phyloP scores from a whole-genome alignment of 2,329 filamentous ascomycete species.

The Phoma sp. region DNA sequence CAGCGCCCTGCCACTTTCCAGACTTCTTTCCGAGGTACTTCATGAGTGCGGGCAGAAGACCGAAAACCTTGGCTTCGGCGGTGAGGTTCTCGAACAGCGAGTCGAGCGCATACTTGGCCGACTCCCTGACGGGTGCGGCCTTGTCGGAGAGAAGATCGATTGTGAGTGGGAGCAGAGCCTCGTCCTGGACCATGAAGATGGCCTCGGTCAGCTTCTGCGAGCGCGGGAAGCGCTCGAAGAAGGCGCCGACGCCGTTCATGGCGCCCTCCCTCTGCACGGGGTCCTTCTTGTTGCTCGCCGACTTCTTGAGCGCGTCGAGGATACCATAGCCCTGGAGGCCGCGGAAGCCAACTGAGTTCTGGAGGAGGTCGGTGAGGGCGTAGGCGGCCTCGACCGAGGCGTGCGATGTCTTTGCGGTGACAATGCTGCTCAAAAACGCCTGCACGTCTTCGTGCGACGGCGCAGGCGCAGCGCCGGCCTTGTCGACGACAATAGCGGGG shows the following conservation, averaged over 20 bases:
- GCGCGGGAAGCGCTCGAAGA: constrained; percentile 88
- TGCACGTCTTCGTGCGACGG: constrained; percentile 57
- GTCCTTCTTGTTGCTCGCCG: constrained; percentile 92
- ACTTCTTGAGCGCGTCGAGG: constrained; percentile 73
- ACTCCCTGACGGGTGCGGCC: constrained; percentile 84
- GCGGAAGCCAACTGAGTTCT: constrained; percentile 70
- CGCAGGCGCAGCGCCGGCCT: constrained; percentile 50
- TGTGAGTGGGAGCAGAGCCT: constrained; percentile 73
- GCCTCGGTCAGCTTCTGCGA: constrained; percentile 81
- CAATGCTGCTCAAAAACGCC: constrained; percentile 53
- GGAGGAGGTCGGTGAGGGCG: constrained; percentile 67
- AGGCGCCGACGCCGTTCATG: constrained; percentile 91
- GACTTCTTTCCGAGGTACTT: constrained; percentile 82
- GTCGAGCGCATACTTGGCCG: constrained; percentile 92
- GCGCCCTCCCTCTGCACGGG: constrained; percentile 84
- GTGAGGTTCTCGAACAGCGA: constrained; percentile 81
- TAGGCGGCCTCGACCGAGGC: constrained; percentile 69
- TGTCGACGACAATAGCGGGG: constrained; percentile 56
- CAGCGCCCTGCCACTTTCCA: constrained; percentile 96
- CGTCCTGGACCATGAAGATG: constrained; percentile 81
- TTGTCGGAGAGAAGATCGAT: constrained; percentile 92
- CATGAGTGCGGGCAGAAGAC: constrained; percentile 77
- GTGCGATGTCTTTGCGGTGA: constrained; percentile 62
- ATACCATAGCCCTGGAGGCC: constrained; percentile 69
- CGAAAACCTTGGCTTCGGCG: constrained; percentile 82